Conservation (phyloP, 345 rosid species). For the Eucalyptus cloeziana region DNA sequence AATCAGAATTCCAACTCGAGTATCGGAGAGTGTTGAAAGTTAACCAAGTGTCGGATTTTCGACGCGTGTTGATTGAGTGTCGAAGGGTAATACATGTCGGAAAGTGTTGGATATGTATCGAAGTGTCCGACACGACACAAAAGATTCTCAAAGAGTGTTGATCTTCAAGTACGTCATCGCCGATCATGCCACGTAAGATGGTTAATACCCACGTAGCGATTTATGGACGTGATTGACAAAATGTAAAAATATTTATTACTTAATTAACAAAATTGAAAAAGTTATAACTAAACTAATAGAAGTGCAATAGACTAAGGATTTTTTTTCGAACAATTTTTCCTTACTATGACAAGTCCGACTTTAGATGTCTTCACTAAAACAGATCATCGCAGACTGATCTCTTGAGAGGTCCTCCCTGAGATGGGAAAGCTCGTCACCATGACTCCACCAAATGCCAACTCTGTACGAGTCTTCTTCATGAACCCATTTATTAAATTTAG, state of each 20-base stretch:
- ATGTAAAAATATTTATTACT: background rate
- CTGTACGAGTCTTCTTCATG: background rate
- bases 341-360: background rate
- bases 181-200: too few species aligned
- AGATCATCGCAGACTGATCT: background rate
- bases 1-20: too few species aligned
- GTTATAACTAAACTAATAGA: too few species aligned
- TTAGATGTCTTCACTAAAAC: background rate
- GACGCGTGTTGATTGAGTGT: accelerated
- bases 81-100: accelerated
- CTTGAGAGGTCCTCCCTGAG: background rate
- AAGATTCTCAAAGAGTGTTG: too few species aligned
- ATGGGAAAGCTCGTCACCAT: background rate
- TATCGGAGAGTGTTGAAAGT: too few species aligned
- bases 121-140: accelerated
- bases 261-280: too few species aligned
- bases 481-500: background rate
- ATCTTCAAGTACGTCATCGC: accelerated
- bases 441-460: background rate
- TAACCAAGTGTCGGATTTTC: too few species aligned
- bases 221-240: too few species aligned
- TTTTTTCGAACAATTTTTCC: background rate
- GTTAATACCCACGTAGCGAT: accelerated
- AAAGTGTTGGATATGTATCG: too few species aligned
- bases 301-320: background rate